phyloP scores from a whole-genome alignment of 345 rosid genomes.

The Murraya paniculata region DNA sequence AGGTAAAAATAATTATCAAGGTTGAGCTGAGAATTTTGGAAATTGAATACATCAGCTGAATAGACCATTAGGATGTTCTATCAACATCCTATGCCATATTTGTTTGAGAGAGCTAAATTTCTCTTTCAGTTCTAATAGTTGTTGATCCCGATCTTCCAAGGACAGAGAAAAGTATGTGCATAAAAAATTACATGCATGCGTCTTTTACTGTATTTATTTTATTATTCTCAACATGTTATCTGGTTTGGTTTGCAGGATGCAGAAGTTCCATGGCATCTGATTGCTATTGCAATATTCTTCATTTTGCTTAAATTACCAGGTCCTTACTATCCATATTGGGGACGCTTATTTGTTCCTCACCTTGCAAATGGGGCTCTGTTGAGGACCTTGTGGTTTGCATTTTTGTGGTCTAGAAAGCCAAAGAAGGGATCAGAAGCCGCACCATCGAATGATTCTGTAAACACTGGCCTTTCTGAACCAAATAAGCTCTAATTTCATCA shows the following conservation, averaged over 20 bases:
- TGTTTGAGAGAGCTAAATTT: not conserved
- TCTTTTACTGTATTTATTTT: not conserved
- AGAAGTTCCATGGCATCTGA: slow-evolving; percentile 87
- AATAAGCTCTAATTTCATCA: slow-evolving; percentile 14
- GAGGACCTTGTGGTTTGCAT: slow-evolving; percentile 60
- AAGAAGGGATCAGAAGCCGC: slow-evolving; percentile 19
- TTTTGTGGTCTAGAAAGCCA: slow-evolving; percentile 59
- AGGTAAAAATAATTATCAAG: slow-evolving; percentile 41
- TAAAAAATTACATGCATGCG: not conserved
- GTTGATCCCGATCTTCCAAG: not conserved
- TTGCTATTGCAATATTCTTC: slow-evolving; percentile 57
- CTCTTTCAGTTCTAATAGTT: not conserved
- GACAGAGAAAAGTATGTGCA: not conserved
- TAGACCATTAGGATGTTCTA: not conserved
- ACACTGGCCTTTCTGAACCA: slow-evolving; percentile 17
- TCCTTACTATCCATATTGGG: slow-evolving; percentile 87
- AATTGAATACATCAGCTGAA: slow-evolving; percentile 1
- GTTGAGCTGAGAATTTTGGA: slow-evolving; percentile 7
- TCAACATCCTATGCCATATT: not conserved
- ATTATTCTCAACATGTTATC: not conserved
- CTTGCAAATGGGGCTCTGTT: slow-evolving; percentile 74
- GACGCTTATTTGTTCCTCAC: slow-evolving; percentile 76
- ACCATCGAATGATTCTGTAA: not conserved
- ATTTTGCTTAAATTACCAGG: slow-evolving; percentile 70
- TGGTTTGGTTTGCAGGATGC: slow-evolving; percentile 57